Evolutionary conservation across 2,329 filamentous ascomycete genomes (phyloP).

Genomic region (Tolypocladium ophioglossoides): DNA sequence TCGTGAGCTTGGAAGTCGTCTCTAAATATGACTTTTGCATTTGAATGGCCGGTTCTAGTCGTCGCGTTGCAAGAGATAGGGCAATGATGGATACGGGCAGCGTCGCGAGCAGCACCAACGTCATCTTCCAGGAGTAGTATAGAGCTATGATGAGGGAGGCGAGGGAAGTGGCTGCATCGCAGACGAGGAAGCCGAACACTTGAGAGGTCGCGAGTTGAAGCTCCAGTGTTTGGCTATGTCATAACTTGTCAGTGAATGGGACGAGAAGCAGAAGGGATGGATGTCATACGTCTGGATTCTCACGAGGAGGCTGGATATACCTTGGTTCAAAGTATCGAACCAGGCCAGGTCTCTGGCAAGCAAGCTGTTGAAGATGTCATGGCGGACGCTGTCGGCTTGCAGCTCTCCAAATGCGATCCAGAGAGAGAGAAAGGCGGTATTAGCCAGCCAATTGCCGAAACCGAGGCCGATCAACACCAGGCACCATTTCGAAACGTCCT

Average conservation of each 20-base stretch:
- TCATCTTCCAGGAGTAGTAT: slow-evolving; percentile 73
- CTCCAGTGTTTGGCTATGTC: slow-evolving; percentile 65
- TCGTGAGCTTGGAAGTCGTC: slow-evolving; percentile 59
- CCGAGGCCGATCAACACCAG: slow-evolving; percentile 55
- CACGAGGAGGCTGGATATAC: slow-evolving; percentile 60
- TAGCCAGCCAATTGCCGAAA: slow-evolving; percentile 53
- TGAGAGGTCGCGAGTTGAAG: slow-evolving; percentile 73
- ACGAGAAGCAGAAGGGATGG: background rate
- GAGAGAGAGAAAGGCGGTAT: slow-evolving; percentile 52
- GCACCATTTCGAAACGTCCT: slow-evolving; percentile 47
- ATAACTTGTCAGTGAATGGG: background rate
- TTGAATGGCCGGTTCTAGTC: slow-evolving; percentile 55
- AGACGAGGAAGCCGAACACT: slow-evolving; percentile 60
- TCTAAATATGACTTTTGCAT: slow-evolving; percentile 58
- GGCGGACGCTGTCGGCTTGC: slow-evolving; percentile 58
- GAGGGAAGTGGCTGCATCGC: slow-evolving; percentile 52
- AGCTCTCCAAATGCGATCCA: slow-evolving; percentile 77
- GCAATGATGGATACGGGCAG: slow-evolving; percentile 56
- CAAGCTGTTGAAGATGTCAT: slow-evolving; percentile 55
- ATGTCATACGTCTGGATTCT: slow-evolving; percentile 59
- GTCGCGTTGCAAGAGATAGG: slow-evolving; percentile 48
- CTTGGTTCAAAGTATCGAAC: slow-evolving; percentile 67
- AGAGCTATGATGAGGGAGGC: slow-evolving; percentile 63
- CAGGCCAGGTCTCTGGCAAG: slow-evolving; percentile 67
- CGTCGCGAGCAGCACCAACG: slow-evolving; percentile 65